Evolutionary conservation across 352 stramenopile genomes (phyloP).

Genomic region (Pythium guiyangense): DNA sequence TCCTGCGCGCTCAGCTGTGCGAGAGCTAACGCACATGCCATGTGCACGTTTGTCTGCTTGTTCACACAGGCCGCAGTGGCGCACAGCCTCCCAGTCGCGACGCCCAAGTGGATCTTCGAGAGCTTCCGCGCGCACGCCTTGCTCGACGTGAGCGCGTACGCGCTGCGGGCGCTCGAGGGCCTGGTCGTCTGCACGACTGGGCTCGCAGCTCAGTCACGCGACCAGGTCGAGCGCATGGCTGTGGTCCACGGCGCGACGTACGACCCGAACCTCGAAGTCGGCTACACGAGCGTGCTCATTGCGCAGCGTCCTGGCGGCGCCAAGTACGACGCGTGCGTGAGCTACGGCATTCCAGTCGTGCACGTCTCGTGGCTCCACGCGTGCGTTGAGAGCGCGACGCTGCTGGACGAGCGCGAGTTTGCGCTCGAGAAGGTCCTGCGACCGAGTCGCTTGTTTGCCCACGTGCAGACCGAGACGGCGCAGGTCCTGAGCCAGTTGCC

Average conservation of each 20-base stretch:
- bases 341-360: conserved; percentile 57
- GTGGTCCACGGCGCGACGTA: conserved; percentile 44
- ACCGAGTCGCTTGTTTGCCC: conserved; percentile 25
- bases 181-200: conserved; percentile 64
- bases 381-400: conserved; percentile 41
- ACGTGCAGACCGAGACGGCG: conserved; percentile 32
- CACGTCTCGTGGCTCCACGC: conserved; percentile 69
- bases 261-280: conserved; percentile 51
- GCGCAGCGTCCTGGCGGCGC: conserved; percentile 43
- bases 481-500: conserved; percentile 25
- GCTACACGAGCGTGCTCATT: conserved; percentile 57
- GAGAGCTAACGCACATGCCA: not conserved
- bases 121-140: conserved; percentile 45
- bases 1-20: not conserved
- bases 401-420: conserved; percentile 50
- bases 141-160: conserved; percentile 31
- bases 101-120: conserved; percentile 63
- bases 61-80: conserved; percentile 34
- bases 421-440: conserved; percentile 31
- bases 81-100: conserved; percentile 36
- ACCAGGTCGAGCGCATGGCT: conserved; percentile 43
- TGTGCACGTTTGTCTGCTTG: not conserved
- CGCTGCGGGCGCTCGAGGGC: conserved; percentile 45
- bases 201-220: conserved; percentile 43
- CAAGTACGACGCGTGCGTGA: conserved; percentile 61